Base-by-base conservation (phyloP, 345 rosid genomes). In the Raphanus sativus region DNA sequence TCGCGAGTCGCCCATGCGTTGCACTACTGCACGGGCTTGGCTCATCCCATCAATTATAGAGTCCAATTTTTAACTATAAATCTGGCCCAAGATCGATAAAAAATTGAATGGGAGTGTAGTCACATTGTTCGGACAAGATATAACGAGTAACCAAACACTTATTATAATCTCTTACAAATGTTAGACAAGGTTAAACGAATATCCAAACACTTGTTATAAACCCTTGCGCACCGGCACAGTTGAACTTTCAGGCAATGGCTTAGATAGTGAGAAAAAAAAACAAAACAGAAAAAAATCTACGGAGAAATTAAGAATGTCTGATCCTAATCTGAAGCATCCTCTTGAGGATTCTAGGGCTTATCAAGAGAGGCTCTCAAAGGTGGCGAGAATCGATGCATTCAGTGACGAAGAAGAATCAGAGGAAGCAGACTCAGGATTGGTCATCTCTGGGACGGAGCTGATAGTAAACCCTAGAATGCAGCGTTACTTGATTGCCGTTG, bases 401-500 rank as follows among this genome's bases (percentile, higher is more conserved):
- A 59, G 55, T 56, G 81, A 72, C 71, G 84, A 74, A 48, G 84
- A 83, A 24, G 82, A 21, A 21, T 21, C 21, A 21, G 21, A 61
- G 61, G 84, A 63, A 52, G 73, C 81, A 32, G 56, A 63, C 54
- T 21, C 21, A 21, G 21, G 21, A 21, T 21, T 21, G 21, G 21
- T 21, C 21, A 21, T 21, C 21, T 65, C 69, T 75, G 85, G 9
- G 65, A 58, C 74, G 16, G 77, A 69, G 69, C 71, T 75, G 32
- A 33, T 24, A 85, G 85, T 93, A 21, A 90, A 84, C 76, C 87
- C 87, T 52, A 78, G 89, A 75, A 9, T 81, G 62, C 98, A 92
- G 69, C 91, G 98, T 42, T 94, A 94, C 78, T 82, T 94, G 83
- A 75, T 94, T 1, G 97, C 97, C 45, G 73, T 94, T 25, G 97